Evolutionary conservation across 805 yeast genomes (phyloP), one percentile per base, ranked within the genome.

Genomic region (Yarrowia phangngaensis): DNA sequence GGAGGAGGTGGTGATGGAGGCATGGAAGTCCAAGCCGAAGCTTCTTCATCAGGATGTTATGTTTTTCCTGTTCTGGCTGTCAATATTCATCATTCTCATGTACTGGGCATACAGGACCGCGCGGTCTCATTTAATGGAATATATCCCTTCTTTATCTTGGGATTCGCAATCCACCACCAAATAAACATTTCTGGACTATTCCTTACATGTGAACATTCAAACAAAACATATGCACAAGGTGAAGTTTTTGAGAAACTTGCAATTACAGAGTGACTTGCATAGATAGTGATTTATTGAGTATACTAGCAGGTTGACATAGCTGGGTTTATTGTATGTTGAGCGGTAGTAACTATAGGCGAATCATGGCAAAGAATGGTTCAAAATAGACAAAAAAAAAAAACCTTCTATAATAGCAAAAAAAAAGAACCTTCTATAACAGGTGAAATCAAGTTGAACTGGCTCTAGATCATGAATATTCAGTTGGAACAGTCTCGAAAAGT

Each of bases 61-160:
- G 85, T 70, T 89, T 54, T 67, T 86, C 53, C 85, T 89, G 63
- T 88, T 89, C 73, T 89, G 97, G 97, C 66, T 88, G 51, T 97
- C 97, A 11, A 73, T 84, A 28, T 66, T 86, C 46, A 56, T 81
- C 13, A 55, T 63, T 6, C 32, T 45, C 20, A 23, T 45, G 40
- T 31, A 32, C 31, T 45, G 50, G 50, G 40, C 35, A 9, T 41
- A 38, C 8, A 17, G 15, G 16, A 41, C 35, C 3, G 24, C 15
- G 40, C 57, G 31, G 20, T 41, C 29, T 11, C 34, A 20, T 9
- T 32, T 29, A 24, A 30, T 26, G 50, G 34, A 20, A 26, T 36
- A 28, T 31, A 17, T 28, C 6, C 13, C 22, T 2, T 17, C 24
- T 6, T 13, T 15, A 14, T 22, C 29, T 8, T 33, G 30, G 45